Percentiles rank a stretch among this genome's conserved stretches.
These are phyloP conservation scores for Plantago lanceolata DNA, from an alignment of 305 asterid genomes.

Conservation along the genomic window DNA sequence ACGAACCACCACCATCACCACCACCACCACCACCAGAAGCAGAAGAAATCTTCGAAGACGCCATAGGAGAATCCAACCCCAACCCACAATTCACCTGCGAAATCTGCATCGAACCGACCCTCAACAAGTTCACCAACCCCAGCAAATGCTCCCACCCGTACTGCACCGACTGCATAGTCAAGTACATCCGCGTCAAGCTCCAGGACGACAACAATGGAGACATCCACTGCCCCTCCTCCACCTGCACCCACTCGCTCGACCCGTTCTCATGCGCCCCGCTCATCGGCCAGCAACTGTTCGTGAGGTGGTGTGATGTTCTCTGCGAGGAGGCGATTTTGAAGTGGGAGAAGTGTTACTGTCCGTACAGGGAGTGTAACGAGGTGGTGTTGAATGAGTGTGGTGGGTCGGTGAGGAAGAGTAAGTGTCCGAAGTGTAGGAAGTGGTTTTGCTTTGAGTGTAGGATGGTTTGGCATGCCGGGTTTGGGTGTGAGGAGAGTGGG, in stretches of 20 bases:
- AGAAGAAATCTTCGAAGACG: not conserved
- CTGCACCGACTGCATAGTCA: constrained; percentile 61
- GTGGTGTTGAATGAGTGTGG: constrained; percentile 59
- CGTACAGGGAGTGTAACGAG: constrained; percentile 45
- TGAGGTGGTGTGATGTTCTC: constrained; percentile 45
- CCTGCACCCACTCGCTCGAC: constrained; percentile 50
- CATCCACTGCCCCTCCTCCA: constrained; percentile 54
- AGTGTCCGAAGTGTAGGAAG: constrained; percentile 39
- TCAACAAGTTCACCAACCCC: constrained; percentile 26
- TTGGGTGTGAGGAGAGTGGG: constrained; percentile 38
- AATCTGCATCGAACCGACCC: constrained; percentile 60
- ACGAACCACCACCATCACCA: not conserved
- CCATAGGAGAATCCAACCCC: not conserved
- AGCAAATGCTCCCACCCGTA: constrained; percentile 46
- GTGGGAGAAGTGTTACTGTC: constrained; percentile 49
- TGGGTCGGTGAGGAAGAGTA: constrained; percentile 29
- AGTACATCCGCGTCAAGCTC: constrained; percentile 62
- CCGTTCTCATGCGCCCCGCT: constrained; percentile 40
- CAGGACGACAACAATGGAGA: constrained; percentile 37
- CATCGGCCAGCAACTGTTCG: constrained; percentile 39
- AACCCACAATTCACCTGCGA: constrained; percentile 46
- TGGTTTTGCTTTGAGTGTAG: constrained; percentile 42
- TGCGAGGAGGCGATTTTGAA: constrained; percentile 43
- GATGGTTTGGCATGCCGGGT: constrained; percentile 46
- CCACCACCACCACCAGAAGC: not conserved